Evolutionary conservation across 768 basidiomycete species (phyloP), one percentile per base, ranked within the genome.

Genomic region (Tylopilus plumbeoviolaceoides): DNA sequence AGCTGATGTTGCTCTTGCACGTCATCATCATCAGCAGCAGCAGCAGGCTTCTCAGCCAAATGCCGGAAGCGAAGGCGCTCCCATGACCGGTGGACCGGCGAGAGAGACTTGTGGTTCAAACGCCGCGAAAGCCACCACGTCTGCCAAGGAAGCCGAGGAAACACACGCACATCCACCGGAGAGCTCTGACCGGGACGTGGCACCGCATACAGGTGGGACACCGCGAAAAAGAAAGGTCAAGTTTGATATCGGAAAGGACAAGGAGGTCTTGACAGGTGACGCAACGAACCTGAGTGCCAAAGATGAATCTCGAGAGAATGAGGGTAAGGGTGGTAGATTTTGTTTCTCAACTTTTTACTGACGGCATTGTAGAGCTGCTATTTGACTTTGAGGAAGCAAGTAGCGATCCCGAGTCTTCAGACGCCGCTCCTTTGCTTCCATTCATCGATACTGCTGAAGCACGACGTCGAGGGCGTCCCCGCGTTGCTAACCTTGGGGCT

Each of bases 341-440:
- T 30, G 2, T 39, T 9, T 23, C 38, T 47, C 21, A 10, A 48
- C 30, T n/a, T 7, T 35, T 4, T 12, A 27, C 48, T 63, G 52
- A 15, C 33, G 11, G 14, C 31, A 30, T 21, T n/a, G 43, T 39
- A 85, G 87, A 82, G 49, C 74, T 83, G 72, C 79, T 91, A 36
- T 91, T 91, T 56, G 79, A 81, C 48, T 71, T 89, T 57, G 89
- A 91, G 47, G 81, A 82, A 41, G 80, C 78, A 33, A 63, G 46
- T 8, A 67, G 66, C 28, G 55, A 67, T 59, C 71, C 61, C 38
- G 60, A 73, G 38, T 60, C 68, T 23, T 55, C 62, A 23, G 67
- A 67, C 21, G 68, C 60, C 12, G 70, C 72, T n/a, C 70, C 69
- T 12, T 62, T 69, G 2, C 72, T 75, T 28, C 70, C 71, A n/a